A percentile compares a stretch with the other conserved stretches of the same genome.
Conservation (phyloP, 805 yeast genomes). For the Saturnispora diversa region DNA sequence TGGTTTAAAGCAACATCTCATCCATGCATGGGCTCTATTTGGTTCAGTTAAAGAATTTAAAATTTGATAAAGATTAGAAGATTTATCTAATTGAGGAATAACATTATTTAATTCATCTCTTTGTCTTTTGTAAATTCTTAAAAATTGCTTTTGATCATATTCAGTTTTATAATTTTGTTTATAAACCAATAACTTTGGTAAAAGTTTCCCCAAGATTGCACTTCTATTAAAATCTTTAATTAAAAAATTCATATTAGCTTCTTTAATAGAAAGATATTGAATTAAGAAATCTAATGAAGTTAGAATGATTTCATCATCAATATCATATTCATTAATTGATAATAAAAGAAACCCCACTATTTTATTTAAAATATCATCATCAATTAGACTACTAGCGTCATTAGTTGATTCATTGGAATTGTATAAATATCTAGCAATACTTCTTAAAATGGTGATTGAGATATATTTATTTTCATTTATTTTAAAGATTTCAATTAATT, state of each 20-base stretch:
- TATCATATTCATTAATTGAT: constrained; percentile 23
- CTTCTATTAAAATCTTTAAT: constrained; percentile 40
- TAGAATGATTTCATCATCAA: constrained; percentile 62
- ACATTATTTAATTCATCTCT: constrained; percentile 12
- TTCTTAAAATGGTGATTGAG: constrained; percentile 61
- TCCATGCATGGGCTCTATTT: constrained; percentile 86
- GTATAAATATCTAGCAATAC: constrained; percentile 72
- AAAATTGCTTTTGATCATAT: constrained; percentile 28
- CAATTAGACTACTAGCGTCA: constrained; percentile 43
- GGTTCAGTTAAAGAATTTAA: constrained; percentile 73
- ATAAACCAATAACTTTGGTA: constrained; percentile 55
- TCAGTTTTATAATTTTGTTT: constrained; percentile 34
- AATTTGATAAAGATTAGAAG: constrained; percentile 43
- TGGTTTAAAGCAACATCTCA: constrained; percentile 84
- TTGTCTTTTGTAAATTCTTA: constrained; percentile 43
- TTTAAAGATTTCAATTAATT: constrained; percentile 43
- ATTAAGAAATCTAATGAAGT: constrained; percentile 77
- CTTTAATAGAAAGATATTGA: constrained; percentile 46
- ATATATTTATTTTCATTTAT: constrained; percentile 58
- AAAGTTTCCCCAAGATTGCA: constrained; percentile 45
- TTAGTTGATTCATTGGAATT: constrained; percentile 33
- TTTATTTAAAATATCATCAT: constrained; percentile 40
- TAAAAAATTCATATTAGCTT: constrained; percentile 51
- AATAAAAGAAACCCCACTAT: constrained; percentile 53
- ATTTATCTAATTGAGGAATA: constrained; percentile 17